Percentiles rank a stretch among this genome's conserved stretches.
Conservation (phyloP, 2,329 filamentous ascomycete species). For the Dactylonectria macrodidyma region DNA sequence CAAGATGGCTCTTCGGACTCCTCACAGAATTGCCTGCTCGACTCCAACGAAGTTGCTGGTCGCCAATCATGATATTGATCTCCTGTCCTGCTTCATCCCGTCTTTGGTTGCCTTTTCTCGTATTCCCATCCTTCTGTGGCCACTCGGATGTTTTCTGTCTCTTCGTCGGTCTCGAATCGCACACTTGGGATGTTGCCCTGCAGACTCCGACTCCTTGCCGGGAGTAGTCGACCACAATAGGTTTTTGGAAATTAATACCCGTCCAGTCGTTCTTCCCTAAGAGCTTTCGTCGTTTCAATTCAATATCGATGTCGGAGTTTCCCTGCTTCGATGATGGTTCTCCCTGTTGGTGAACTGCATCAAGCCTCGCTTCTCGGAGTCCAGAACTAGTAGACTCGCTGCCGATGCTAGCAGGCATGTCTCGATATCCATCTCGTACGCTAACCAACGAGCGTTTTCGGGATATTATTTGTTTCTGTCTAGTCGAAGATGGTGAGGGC, state of each 20-base stretch:
- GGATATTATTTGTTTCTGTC: conserved; percentile 23
- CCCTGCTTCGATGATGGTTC: not conserved
- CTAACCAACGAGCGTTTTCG: conserved; percentile 34
- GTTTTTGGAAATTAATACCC: conserved; percentile 51
- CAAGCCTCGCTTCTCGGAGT: not conserved
- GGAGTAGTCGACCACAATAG: conserved; percentile 42
- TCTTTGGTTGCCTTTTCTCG: not conserved
- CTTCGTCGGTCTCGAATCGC: conserved; percentile 6
- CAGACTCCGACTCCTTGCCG: conserved; percentile 20
- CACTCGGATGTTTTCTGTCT: not conserved
- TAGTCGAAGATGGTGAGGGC: conserved; percentile 9
- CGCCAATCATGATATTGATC: conserved; percentile 50
- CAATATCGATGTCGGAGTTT: conserved; percentile 28
- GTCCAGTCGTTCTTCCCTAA: conserved; percentile 51
- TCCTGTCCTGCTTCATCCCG: not conserved
- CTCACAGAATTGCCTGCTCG: conserved; percentile 45
- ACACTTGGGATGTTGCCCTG: conserved; percentile 9
- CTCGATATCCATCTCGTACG: not conserved
- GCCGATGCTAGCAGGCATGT: not conserved
- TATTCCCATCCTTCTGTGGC: not conserved
- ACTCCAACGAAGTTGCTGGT: conserved; percentile 50
- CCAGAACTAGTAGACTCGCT: not conserved
- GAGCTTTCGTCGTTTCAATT: conserved; percentile 45
- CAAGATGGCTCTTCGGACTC: conserved; percentile 32
- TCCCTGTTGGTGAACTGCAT: conserved; percentile 10